Evolutionary conservation across 176 grass and related monocot genomes (phyloP), one percentile per base, ranked within the genome.

Genomic region (Phragmites australis): DNA sequence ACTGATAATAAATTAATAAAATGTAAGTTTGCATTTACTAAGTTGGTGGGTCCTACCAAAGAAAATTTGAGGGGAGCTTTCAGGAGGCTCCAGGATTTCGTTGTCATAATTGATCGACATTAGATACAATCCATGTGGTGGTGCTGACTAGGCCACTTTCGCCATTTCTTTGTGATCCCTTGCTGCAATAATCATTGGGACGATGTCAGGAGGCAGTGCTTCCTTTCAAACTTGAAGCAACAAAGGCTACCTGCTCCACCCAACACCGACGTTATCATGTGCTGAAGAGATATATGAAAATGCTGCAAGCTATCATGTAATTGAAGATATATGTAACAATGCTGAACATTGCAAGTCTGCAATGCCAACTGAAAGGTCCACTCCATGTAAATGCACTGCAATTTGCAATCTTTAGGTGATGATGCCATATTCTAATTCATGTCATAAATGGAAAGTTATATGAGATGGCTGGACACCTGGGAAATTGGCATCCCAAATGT

Each of bases 221-320:
- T 92, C 94, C 85, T 67, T 94, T 89, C 92, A 92, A 72, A 97
- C 76, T 83, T 97, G 94, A 76, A 97, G 74, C 64, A 97, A 76
- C 86, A 97, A 87, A 82, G 94, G 94, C 94, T 47, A 92, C 91
- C 94, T 97, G 74, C 65, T 72, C 25, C 41, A 47, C 26, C 31
- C 66, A 46, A 25, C 56, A 81, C 6, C 23, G 32, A 68, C 70
- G 25, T n/a, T 58, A 78, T 57, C 23, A 3, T 77, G 56, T 25
- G 18, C 15, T 65, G 21, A 77, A 75, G 45, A 70, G 26, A 71
- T 42, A 80, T 15, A 78, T 71, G 25, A n/a, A n/a, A n/a, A 15
- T 14, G 72, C 6, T 6, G 16, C 31, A 74, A 18, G 5, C 18
- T 55, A 85, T 56, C 27, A 27, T 66, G 61, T 25, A 43, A 74